Percentiles rank a stretch among this genome's conserved stretches.
These are phyloP conservation scores for Dendrobium chrysotoxum DNA, from an alignment of 106 monocot genomes.

Conservation along the genomic window DNA sequence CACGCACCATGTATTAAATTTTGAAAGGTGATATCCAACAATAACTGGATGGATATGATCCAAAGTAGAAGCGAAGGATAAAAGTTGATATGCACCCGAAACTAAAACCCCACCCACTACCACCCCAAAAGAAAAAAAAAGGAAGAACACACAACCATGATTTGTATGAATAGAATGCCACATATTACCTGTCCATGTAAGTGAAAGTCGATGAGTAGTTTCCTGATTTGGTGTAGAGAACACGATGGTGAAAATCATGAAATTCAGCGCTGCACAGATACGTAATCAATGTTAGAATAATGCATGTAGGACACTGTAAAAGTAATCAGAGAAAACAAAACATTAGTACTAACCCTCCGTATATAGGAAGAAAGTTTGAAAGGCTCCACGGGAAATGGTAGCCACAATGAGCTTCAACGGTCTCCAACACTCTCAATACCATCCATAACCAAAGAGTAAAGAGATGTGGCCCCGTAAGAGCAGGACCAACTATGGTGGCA, in stretches of 20 bases:
- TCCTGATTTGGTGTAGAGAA: constrained; percentile 62
- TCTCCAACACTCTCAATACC: constrained; percentile 83
- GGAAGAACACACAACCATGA: neutral
- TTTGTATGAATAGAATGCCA: too few species aligned
- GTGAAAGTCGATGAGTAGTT: constrained; percentile 68
- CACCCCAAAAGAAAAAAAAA: neutral
- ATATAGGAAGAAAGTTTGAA: constrained; percentile 84
- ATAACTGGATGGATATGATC: neutral
- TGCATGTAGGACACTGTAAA: neutral
- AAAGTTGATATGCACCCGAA: too few species aligned
- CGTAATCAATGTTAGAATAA: constrained; percentile 18
- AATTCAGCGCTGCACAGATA: constrained; percentile 40
- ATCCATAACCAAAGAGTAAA: constrained; percentile 94
- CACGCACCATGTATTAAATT: neutral
- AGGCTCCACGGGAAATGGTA: constrained; percentile 96
- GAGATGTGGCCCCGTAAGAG: constrained; percentile 80
- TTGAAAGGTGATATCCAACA: neutral
- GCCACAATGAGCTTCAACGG: constrained; percentile 89
- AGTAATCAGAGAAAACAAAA: neutral
- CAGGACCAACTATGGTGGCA: constrained; percentile 85
- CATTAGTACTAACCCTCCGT: constrained; percentile 65
- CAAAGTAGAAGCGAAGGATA: neutral
- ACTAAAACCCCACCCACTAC: neutral
- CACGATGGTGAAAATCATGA: constrained; percentile 70
- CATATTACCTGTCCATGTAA: constrained; percentile 70